Percentiles rank a stretch among this genome's conserved stretches.
Conservation (phyloP, 2,329 filamentous ascomycete genomes). For the Cadophora sp. region DNA sequence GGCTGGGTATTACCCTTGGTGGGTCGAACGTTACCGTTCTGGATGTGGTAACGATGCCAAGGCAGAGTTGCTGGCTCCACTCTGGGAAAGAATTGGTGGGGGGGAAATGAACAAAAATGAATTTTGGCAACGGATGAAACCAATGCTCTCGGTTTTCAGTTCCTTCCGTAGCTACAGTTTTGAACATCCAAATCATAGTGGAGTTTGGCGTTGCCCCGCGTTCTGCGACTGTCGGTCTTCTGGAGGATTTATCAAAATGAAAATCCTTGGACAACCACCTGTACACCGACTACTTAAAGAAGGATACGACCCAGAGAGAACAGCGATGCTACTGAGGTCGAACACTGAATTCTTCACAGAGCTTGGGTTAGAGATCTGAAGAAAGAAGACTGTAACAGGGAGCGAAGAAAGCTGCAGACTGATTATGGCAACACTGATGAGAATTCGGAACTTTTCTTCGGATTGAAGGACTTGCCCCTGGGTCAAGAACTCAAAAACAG, state of each 20-base stretch:
- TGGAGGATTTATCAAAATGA: background rate
- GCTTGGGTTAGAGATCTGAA: too few relatives aligned
- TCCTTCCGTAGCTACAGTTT: conserved; percentile 12
- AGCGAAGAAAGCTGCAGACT: too few relatives aligned
- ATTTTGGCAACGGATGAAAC: conserved; percentile 11
- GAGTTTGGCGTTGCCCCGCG: conserved; percentile 19
- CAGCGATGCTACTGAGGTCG: too few relatives aligned
- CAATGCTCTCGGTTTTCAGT: background rate
- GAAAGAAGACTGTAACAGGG: too few relatives aligned
- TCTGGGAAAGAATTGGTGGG: conserved; percentile 17
- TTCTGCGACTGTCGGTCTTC: conserved; percentile 29
- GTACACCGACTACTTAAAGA: background rate
- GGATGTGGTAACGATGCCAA: background rate
- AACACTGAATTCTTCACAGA: too few relatives aligned
- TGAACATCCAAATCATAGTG: conserved; percentile 8
- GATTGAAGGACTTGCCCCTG: too few relatives aligned
- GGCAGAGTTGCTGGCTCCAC: conserved; percentile 17
- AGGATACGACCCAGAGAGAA: background rate
- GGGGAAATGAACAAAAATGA: conserved; percentile 14
- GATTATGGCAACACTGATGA: too few relatives aligned
- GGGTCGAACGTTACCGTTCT: conserved; percentile 45
- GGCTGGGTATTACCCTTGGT: conserved; percentile 49
- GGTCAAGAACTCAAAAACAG: too few relatives aligned
- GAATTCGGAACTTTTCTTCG: too few relatives aligned
- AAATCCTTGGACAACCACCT: conserved; percentile 9